These are phyloP conservation scores for Microcyclospora pomicola DNA, from an alignment of 2,329 filamentous ascomycete genomes.

Conservation along the genomic window DNA sequence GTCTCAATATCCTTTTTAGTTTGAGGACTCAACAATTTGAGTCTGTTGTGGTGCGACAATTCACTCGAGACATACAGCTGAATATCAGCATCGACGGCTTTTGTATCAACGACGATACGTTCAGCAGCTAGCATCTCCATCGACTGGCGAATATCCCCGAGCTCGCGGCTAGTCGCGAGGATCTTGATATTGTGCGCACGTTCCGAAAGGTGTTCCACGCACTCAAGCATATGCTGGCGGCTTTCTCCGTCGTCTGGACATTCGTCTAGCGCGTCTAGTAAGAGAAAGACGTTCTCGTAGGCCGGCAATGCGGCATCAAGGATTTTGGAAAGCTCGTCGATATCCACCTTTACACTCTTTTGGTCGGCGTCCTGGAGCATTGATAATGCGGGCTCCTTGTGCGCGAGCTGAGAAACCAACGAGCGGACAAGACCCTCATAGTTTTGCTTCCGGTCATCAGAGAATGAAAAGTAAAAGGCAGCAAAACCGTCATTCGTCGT, in stretches of 20 bases:
- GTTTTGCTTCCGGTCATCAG: conserved; percentile 9
- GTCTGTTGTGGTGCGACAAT: conserved; percentile 1
- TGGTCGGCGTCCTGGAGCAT: conserved; percentile 5
- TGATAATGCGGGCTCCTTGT: conserved; percentile 4
- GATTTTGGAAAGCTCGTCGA: conserved; percentile 8
- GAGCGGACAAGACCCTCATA: conserved; percentile 6
- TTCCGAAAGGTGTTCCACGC: conserved; percentile 2
- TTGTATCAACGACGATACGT: conserved; percentile 1
- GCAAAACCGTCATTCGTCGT: conserved; percentile 1
- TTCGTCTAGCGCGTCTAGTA: conserved; percentile 24
- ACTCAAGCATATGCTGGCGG: conserved; percentile 5
- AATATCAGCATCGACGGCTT: conserved; percentile 8
- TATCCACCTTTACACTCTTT: conserved; percentile 2
- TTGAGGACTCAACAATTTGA: conserved; percentile 1
- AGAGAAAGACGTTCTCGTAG: conserved; percentile 15
- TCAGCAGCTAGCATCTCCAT: conserved; percentile 4
- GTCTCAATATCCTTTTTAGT: conserved; percentile 6
- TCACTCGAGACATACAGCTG: conserved; percentile 5
- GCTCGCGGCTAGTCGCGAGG: conserved; percentile 10
- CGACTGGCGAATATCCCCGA: conserved; percentile 4
- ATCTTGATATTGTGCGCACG: conserved; percentile 6
- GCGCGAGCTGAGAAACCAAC: conserved; percentile 8
- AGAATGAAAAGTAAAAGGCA: conserved; percentile 12
- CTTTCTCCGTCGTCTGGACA: conserved; percentile 8
- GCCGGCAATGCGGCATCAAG: conserved; percentile 5